Conservation (phyloP, 768 basidiomycete genomes). For the Boletus insuetus region DNA sequence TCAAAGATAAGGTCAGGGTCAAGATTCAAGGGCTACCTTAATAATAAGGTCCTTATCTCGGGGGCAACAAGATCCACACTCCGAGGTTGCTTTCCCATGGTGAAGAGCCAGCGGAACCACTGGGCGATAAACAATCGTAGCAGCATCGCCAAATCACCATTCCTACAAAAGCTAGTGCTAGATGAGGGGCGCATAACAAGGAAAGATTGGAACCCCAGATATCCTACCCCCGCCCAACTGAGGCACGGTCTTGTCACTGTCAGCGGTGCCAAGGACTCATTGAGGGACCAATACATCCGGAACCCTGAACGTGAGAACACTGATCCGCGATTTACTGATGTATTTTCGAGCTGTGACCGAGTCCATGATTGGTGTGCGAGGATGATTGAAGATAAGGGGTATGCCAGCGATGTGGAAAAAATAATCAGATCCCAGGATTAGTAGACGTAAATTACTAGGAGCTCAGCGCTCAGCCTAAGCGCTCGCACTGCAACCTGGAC, state of each 20-base stretch:
- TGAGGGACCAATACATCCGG: neutral
- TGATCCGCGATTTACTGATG: neutral
- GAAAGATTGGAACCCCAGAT: neutral
- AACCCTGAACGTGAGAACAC: neutral
- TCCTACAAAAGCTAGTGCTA: neutral
- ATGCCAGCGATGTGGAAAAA: too few species aligned
- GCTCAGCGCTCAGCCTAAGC: too few species aligned
- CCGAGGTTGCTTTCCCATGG: neutral
- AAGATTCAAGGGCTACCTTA: neutral
- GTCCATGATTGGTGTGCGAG: too few species aligned
- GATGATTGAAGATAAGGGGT: too few species aligned
- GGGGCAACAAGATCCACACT: neutral
- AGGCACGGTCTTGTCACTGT: too few species aligned
- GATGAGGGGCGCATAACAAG: neutral
- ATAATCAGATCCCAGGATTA: too few species aligned
- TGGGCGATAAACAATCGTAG: neutral
- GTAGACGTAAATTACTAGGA: too few species aligned
- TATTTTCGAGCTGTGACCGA: too few species aligned
- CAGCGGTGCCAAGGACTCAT: too few species aligned
- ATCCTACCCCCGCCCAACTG: neutral
- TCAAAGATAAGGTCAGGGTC: constrained; percentile 19
- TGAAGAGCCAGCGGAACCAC: neutral
- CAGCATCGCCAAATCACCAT: neutral
- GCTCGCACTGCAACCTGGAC: too few species aligned
- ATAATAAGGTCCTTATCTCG: constrained; percentile 18